Conservation (phyloP, 345 rosid genomes). For the Limnanthes douglasii region DNA sequence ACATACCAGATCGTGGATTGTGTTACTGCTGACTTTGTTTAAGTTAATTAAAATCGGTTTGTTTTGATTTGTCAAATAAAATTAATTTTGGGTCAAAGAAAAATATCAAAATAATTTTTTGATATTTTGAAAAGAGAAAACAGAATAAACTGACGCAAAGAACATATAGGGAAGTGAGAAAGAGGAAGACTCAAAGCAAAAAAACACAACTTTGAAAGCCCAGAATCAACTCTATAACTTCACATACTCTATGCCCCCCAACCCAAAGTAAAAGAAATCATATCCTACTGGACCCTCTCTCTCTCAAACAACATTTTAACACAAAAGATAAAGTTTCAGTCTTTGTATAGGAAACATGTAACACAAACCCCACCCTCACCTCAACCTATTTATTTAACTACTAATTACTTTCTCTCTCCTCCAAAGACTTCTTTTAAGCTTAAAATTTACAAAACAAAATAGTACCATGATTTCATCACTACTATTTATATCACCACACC, state of each 20-base stretch:
- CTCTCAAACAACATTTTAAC: constrained; percentile 22
- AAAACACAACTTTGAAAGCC: constrained; percentile 32
- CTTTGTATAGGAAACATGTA: constrained; percentile 43
- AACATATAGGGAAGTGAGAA: constrained; percentile 69
- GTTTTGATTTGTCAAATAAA: constrained; percentile 1
- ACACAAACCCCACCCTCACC: constrained; percentile 13
- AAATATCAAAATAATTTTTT: no score
- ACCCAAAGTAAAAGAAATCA: constrained; percentile 27
- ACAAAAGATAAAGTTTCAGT: constrained; percentile 44
- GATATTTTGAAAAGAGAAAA: constrained; percentile 3
- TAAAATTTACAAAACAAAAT: no score
- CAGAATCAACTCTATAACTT: constrained; percentile 31
- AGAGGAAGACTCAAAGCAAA: constrained; percentile 25
- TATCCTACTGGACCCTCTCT: constrained; percentile 22
- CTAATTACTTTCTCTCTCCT: no score
- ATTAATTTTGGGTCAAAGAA: background rate
- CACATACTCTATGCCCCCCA: constrained; percentile 25
- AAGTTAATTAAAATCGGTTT: constrained; percentile 1
- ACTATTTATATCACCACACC: constrained; percentile 42
- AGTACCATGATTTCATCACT: constrained; percentile 43
- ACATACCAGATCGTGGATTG: no score
- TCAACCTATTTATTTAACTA: no score
- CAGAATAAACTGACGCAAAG: constrained; percentile 22
- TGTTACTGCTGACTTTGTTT: no score
- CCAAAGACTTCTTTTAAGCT: no score